A percentile compares a stretch with the other conserved stretches of the same genome.
These are phyloP conservation scores for Aureobasidium sp. DNA, from an alignment of 2,329 filamentous ascomycete genomes.

Conservation along the genomic window DNA sequence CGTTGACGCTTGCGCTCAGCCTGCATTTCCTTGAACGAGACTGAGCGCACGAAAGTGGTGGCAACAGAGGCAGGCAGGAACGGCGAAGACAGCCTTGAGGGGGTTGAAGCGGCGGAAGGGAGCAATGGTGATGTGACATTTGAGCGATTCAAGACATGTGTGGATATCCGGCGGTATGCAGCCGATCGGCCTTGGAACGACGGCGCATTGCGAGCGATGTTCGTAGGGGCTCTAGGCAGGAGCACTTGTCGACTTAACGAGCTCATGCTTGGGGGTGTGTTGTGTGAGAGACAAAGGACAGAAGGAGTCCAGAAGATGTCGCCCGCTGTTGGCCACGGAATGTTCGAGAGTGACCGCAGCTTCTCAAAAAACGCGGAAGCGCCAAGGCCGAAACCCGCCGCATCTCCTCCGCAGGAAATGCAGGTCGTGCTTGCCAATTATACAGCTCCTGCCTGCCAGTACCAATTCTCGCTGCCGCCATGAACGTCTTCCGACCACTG, in stretches of 20 bases:
- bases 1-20: constrained; percentile 30
- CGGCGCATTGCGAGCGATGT: constrained; percentile 31
- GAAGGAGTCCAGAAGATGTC: neutral
- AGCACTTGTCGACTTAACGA: constrained; percentile 28
- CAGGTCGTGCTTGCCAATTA: neutral
- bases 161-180: constrained; percentile 42
- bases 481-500: constrained; percentile 12
- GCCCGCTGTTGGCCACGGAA: neutral
- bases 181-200: constrained; percentile 40
- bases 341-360: neutral
- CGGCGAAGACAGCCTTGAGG: constrained; percentile 37
- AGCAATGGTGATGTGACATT: constrained; percentile 18
- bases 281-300: neutral
- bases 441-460: neutral
- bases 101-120: constrained; percentile 17
- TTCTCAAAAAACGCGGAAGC: neutral
- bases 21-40: constrained; percentile 36
- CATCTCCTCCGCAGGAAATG: neutral
- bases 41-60: constrained; percentile 38
- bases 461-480: neutral
- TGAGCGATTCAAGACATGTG: constrained; percentile 15
- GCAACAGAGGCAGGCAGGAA: constrained; percentile 37
- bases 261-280: constrained; percentile 37
- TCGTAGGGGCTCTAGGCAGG: constrained; percentile 35
- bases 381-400: neutral